Evolutionary conservation across 1,139 yeast genomes (phyloP).

Genomic region (Candida sp.): DNA sequence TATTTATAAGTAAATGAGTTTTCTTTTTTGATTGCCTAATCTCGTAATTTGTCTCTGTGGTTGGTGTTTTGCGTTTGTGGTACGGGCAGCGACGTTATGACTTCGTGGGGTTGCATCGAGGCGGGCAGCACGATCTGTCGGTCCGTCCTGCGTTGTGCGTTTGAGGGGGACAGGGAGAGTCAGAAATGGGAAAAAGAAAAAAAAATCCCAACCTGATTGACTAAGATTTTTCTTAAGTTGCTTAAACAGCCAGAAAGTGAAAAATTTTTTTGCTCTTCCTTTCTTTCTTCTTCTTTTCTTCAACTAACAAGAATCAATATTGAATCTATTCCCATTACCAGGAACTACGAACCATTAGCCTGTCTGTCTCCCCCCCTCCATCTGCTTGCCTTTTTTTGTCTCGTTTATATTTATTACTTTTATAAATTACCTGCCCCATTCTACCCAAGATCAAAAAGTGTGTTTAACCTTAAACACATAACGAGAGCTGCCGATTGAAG

Average conservation of each 20-base stretch:
- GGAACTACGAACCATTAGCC: not conserved
- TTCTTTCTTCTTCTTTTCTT: not conserved
- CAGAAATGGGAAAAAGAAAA: too few relatives aligned
- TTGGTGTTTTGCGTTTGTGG: too few relatives aligned
- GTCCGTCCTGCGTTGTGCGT: too few relatives aligned
- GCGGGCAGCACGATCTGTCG: too few relatives aligned
- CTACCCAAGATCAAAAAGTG: conserved; percentile 7
- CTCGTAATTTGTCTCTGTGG: too few relatives aligned
- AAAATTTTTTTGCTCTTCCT: not conserved
- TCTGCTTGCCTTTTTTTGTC: not conserved
- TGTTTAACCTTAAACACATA: conserved; percentile 13
- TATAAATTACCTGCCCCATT: conserved; percentile 8
- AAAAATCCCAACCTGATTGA: not conserved
- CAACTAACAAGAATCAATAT: conserved; percentile 3
- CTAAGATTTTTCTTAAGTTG: not conserved
- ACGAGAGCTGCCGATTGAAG: conserved; percentile 21
- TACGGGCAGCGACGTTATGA: too few relatives aligned
- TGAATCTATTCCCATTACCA: not conserved
- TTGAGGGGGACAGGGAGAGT: too few relatives aligned
- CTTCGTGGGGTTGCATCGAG: too few relatives aligned
- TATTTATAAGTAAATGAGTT: too few relatives aligned
- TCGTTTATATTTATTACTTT: conserved; percentile 1
- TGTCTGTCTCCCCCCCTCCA: not conserved
- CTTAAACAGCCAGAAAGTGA: not conserved
- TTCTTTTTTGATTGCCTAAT: too few relatives aligned